These are phyloP conservation scores for Cystoderma amianthinum DNA, from an alignment of 768 basidiomycete genomes.

Conservation along the genomic window DNA sequence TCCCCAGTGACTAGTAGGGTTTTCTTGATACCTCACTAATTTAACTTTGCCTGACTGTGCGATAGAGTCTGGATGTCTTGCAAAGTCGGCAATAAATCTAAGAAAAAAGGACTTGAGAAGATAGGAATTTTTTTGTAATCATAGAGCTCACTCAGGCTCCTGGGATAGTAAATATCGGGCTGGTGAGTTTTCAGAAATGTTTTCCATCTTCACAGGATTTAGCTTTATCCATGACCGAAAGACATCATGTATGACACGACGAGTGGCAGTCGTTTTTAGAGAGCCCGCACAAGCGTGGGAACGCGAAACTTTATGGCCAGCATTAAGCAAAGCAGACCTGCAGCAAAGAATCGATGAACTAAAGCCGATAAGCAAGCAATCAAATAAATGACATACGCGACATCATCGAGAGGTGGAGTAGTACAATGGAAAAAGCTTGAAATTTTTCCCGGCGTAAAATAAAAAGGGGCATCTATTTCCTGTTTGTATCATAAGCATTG, in stretches of 20 bases:
- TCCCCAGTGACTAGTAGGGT: slow-evolving; percentile 92
- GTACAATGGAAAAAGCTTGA: slow-evolving; percentile 78
- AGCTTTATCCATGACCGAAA: slow-evolving; percentile 79
- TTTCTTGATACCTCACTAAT: slow-evolving; percentile 84
- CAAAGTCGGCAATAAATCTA: slow-evolving; percentile 71
- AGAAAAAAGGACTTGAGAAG: slow-evolving; percentile 6
- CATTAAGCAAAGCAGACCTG: slow-evolving; percentile 87
- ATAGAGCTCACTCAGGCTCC: slow-evolving; percentile 49
- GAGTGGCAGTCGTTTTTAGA: slow-evolving; percentile 81
- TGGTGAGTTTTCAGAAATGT: slow-evolving; percentile 70
- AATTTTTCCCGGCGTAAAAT: slow-evolving; percentile 78
- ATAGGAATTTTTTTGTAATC: background rate
- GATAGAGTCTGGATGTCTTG: slow-evolving; percentile 58
- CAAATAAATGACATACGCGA: slow-evolving; percentile 48
- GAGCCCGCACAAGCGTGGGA: slow-evolving; percentile 90
- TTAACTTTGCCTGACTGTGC: slow-evolving; percentile 61
- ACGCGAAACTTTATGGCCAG: slow-evolving; percentile 77
- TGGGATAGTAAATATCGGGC: slow-evolving; percentile 62
- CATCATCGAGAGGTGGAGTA: slow-evolving; percentile 68
- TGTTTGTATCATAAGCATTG: slow-evolving; percentile 18
- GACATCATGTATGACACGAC: slow-evolving; percentile 69
- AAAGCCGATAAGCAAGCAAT: background rate
- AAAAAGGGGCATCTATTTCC: slow-evolving; percentile 78
- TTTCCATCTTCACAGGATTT: slow-evolving; percentile 80
- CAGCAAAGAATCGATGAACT: slow-evolving; percentile 1